Conservation (phyloP, 2,329 filamentous ascomycete species). For the Pleomassaria siparia region DNA sequence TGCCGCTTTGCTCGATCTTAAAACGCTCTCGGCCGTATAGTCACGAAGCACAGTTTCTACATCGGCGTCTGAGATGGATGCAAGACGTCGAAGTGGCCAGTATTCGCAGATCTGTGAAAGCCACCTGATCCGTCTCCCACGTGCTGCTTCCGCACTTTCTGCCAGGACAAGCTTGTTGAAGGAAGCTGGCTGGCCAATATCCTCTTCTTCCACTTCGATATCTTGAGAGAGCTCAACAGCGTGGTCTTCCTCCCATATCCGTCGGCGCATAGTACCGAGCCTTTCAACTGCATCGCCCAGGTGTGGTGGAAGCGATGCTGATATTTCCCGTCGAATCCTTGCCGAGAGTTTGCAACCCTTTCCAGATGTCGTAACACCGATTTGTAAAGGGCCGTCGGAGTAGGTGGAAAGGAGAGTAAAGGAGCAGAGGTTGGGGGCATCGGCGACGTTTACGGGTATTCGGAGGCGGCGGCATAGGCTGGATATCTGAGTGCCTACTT, state of each 20-base stretch:
- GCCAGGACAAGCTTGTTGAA: slow-evolving; percentile 84
- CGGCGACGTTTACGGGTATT: slow-evolving; percentile 91
- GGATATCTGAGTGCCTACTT: slow-evolving; percentile 67
- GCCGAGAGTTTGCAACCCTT: slow-evolving; percentile 92
- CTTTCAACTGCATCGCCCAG: slow-evolving; percentile 77
- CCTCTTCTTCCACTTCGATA: slow-evolving; percentile 57
- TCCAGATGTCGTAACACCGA: slow-evolving; percentile 94
- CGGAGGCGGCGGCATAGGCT: slow-evolving; percentile 73
- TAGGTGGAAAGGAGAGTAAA: slow-evolving; percentile 89
- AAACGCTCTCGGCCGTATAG: slow-evolving; percentile 53
- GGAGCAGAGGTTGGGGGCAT: slow-evolving; percentile 81
- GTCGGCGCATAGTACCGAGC: slow-evolving; percentile 60
- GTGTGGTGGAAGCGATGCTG: slow-evolving; percentile 71
- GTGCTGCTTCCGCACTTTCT: slow-evolving; percentile 71
- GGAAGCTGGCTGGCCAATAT: slow-evolving; percentile 71
- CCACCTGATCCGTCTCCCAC: slow-evolving; percentile 86
- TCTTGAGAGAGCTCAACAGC: slow-evolving; percentile 50
- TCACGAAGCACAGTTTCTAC: slow-evolving; percentile 74
- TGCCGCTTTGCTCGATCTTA: slow-evolving; percentile 19
- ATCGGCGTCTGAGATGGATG: slow-evolving; percentile 76
- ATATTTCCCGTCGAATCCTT: slow-evolving; percentile 84
- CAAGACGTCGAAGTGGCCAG: slow-evolving; percentile 85
- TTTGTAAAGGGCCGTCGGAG: slow-evolving; percentile 85
- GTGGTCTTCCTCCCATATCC: slow-evolving; percentile 53
- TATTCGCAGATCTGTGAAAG: slow-evolving; percentile 97